Evolutionary conservation across 352 stramenopile genomes (phyloP).

Genomic region (Phytophthora cajani): DNA sequence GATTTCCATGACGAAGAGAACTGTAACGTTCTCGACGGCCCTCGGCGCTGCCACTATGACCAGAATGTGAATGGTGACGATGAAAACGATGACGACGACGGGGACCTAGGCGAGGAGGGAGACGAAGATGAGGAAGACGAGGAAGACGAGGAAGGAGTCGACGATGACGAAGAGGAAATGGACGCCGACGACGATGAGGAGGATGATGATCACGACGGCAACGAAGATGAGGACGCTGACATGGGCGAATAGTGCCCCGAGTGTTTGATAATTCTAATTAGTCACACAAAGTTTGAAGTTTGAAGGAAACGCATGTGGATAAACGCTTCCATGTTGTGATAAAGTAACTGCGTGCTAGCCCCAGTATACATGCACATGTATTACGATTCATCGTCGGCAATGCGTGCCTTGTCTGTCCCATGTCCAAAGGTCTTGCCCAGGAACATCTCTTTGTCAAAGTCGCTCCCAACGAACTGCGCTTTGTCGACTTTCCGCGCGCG

Average conservation of each 20-base stretch:
- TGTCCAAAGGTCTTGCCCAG: constrained; percentile 83
- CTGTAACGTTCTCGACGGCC: constrained; percentile 81
- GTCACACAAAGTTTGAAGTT: constrained; percentile 31
- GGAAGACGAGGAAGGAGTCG: constrained; percentile 22
- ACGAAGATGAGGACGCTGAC: constrained; percentile 47
- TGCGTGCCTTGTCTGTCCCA: constrained; percentile 60
- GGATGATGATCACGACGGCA: constrained; percentile 28
- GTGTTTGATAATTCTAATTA: constrained; percentile 47
- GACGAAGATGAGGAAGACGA: constrained; percentile 51
- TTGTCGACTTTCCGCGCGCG: constrained; percentile 88
- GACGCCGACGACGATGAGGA: constrained; percentile 43
- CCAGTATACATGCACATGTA: not conserved
- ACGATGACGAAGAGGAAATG: constrained; percentile 46
- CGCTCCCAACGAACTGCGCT: constrained; percentile 80
- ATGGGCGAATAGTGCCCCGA: constrained; percentile 44
- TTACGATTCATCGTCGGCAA: constrained; percentile 76
- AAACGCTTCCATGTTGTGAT: constrained; percentile 34
- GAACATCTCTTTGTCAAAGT: constrained; percentile 88
- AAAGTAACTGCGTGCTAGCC: constrained; percentile 5
- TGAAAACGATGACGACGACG: constrained; percentile 61
- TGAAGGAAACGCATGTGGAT: constrained; percentile 19
- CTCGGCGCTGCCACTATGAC: constrained; percentile 67
- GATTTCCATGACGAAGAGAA: constrained; percentile 80
- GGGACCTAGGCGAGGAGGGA: constrained; percentile 51
- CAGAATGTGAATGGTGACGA: constrained; percentile 60